A percentile compares a stretch with the other conserved stretches of the same genome.
phyloP scores from a whole-genome alignment of 225 moss, liverwort and hornwort genomes.

The Antitrichia curtipendula region DNA sequence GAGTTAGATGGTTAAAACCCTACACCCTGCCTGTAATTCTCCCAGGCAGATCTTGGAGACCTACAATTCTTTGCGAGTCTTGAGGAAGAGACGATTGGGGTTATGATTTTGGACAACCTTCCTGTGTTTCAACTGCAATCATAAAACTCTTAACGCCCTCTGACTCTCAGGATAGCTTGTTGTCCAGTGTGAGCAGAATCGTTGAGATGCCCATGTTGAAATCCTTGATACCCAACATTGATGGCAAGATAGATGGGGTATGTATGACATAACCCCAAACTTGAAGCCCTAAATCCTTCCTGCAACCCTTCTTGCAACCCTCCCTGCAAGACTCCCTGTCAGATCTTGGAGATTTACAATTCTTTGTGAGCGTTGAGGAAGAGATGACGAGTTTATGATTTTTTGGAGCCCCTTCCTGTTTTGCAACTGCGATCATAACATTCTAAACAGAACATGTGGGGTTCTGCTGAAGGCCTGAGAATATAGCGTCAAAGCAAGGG shows the following conservation, averaged over 20 bases:
- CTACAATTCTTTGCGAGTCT: background rate
- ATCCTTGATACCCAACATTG: background rate
- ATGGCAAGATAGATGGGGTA: background rate
- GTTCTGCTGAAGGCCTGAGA: background rate
- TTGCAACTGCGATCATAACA: background rate
- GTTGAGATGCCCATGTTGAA: background rate
- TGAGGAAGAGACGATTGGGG: background rate
- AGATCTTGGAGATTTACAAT: background rate
- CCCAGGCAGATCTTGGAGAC: background rate
- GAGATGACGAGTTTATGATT: background rate
- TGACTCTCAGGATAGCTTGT: background rate
- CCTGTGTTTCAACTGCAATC: background rate
- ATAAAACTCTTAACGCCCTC: background rate
- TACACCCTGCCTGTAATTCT: background rate
- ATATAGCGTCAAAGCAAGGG: background rate
- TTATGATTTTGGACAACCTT: background rate
- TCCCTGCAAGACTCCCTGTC: background rate
- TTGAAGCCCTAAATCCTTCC: background rate
- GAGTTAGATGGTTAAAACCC: background rate
- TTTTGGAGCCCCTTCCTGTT: background rate
- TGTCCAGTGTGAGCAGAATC: background rate
- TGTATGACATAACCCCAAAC: background rate
- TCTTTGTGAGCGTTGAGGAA: background rate
- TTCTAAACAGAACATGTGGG: background rate
- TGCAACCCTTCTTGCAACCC: background rate